A percentile compares a stretch with the other conserved stretches of the same genome.
Evolutionary conservation across 2,329 filamentous ascomycete species (phyloP).

Genomic region (Talaromyces sp.): DNA sequence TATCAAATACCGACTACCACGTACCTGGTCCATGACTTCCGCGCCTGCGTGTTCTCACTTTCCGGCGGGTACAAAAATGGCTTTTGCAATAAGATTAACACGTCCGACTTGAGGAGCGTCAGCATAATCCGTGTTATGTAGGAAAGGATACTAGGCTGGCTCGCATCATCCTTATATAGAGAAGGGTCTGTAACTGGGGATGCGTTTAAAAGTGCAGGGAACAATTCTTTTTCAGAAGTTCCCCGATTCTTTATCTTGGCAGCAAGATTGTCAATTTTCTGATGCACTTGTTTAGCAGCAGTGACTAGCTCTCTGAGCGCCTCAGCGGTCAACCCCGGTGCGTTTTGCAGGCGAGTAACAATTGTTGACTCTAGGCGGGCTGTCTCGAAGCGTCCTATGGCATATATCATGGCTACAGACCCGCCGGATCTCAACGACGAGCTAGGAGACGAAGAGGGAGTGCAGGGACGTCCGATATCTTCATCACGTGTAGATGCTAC

Average conservation of each 20-base stretch:
- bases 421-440: neutral
- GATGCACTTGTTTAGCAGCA: neutral
- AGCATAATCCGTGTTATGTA: neutral
- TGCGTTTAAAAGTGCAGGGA: neutral
- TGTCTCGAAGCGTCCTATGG: constrained; percentile 2
- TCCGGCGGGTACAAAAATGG: neutral
- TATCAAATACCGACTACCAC: neutral
- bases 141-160: neutral
- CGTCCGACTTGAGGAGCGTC: neutral
- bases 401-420: constrained; percentile 5
- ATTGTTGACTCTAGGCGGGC: neutral
- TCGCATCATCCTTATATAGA: neutral
- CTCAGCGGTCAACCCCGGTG: neutral
- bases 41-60: neutral
- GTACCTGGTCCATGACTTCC: neutral
- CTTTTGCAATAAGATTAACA: neutral
- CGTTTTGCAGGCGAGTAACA: neutral
- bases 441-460: neutral
- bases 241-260: neutral
- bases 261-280: neutral
- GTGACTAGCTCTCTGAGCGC: neutral
- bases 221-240: neutral
- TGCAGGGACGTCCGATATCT: neutral
- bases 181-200: neutral
- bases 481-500: neutral